A percentile compares a stretch with the other conserved stretches of the same genome.
Evolutionary conservation across 495 filamentous ascomycete species (phyloP).

Genomic region (Schizothecium vesticola): DNA sequence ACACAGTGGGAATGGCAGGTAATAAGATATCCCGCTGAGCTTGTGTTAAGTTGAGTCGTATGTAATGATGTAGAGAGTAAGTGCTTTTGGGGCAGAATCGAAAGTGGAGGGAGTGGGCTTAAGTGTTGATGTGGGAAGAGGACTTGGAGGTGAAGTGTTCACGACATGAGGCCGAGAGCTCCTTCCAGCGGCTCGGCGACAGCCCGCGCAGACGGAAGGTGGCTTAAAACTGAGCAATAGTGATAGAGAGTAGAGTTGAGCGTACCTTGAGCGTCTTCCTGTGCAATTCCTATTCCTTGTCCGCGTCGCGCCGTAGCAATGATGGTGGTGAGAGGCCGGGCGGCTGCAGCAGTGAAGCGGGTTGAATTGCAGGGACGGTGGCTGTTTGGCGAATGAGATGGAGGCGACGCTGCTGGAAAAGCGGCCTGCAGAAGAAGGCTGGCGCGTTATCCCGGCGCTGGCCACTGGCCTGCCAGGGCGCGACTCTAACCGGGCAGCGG

Average conservation of each 20-base stretch:
- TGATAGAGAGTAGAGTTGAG: background rate
- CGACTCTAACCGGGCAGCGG: background rate
- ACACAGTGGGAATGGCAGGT: background rate
- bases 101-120: background rate
- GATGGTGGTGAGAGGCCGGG: background rate
- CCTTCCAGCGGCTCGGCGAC: background rate
- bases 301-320: background rate
- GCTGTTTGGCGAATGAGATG: background rate
- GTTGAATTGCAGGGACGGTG: background rate
- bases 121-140: background rate
- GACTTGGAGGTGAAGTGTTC: background rate
- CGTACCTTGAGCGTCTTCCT: background rate
- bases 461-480: background rate
- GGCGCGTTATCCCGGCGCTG: background rate
- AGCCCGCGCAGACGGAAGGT: background rate
- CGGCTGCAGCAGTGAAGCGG: background rate
- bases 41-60: background rate
- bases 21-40: background rate
- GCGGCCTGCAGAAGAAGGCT: background rate
- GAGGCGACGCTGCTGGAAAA: slow-evolving; percentile 1
- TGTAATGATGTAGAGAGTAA: background rate
- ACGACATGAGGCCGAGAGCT: background rate
- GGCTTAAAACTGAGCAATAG: background rate
- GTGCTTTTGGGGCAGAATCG: background rate
- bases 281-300: background rate